Evolutionary conservation across 805 yeast species (phyloP).

Genomic region (Cyberlindnera misumaiensis): DNA sequence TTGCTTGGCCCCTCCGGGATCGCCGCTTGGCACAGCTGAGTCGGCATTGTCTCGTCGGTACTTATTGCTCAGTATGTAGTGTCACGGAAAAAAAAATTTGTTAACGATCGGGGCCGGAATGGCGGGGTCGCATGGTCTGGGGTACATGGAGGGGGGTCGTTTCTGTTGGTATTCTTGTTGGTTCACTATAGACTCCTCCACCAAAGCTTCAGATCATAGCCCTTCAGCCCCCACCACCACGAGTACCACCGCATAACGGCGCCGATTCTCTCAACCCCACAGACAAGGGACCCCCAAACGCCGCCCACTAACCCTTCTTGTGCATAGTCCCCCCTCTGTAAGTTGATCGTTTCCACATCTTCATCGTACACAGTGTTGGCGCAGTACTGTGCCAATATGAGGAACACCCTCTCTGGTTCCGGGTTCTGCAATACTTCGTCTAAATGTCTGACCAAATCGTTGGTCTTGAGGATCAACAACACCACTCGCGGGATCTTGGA

Average conservation of each 20-base stretch:
- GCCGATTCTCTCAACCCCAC: not conserved
- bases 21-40: too few relatives aligned
- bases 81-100: too few relatives aligned
- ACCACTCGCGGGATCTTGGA: slow-evolving; percentile 82
- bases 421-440: slow-evolving; percentile 82
- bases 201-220: slow-evolving; percentile 1
- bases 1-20: too few relatives aligned
- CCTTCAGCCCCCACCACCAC: slow-evolving; percentile 4
- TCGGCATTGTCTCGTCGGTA: too few relatives aligned
- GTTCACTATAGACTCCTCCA: too few relatives aligned
- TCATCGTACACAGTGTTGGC: slow-evolving; percentile 75
- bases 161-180: too few relatives aligned
- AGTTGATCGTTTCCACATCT: slow-evolving; percentile 33
- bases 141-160: too few relatives aligned
- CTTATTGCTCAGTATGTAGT: too few relatives aligned
- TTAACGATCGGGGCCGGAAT: too few relatives aligned
- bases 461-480: slow-evolving; percentile 81
- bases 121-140: too few relatives aligned
- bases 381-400: slow-evolving; percentile 87
- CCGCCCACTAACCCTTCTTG: not conserved
- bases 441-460: slow-evolving; percentile 82
- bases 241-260: slow-evolving; percentile 1
- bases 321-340: not conserved
- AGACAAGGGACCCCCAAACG: not conserved
- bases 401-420: slow-evolving; percentile 74